Percentiles rank a stretch among this genome's conserved stretches.
These are phyloP conservation scores for Ustilago lituana DNA, from an alignment of 1,284 basidiomycete species.

Conservation along the genomic window DNA sequence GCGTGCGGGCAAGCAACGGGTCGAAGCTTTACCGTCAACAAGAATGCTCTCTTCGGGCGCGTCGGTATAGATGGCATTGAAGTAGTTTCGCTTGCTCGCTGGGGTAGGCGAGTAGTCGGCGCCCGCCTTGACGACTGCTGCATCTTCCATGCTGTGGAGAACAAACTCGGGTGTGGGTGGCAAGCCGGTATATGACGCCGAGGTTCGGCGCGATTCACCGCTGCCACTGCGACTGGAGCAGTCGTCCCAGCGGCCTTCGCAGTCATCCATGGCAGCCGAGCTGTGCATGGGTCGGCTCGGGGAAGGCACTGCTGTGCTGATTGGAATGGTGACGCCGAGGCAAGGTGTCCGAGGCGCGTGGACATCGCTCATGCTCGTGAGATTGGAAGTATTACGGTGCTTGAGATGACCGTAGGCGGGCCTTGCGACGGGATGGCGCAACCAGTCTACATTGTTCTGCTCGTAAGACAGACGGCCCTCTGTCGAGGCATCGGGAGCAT, in stretches of 20 bases:
- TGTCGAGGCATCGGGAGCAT: conserved; percentile 22
- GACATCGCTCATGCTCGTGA: conserved; percentile 41
- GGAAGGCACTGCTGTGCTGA: conserved; percentile 12
- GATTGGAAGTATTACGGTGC: conserved; percentile 16
- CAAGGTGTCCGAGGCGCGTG: conserved; percentile 15
- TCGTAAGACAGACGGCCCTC: conserved; percentile 20
- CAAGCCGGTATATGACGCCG: conserved; percentile 55
- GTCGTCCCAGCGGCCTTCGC: conserved; percentile 39
- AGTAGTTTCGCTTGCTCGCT: conserved; percentile 19
- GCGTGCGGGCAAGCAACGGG: conserved; percentile 20
- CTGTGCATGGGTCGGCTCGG: conserved; percentile 15
- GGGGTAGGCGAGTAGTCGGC: conserved; percentile 33
- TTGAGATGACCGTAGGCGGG: conserved; percentile 14
- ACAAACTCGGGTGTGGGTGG: conserved; percentile 54
- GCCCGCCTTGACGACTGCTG: background rate
- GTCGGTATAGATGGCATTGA: conserved; percentile 7
- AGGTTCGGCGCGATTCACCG: conserved; percentile 47
- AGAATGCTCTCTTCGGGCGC: conserved; percentile 9
- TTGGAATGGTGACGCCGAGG: conserved; percentile 25
- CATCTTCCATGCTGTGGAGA: conserved; percentile 35
- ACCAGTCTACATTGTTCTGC: conserved; percentile 35
- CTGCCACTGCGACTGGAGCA: conserved; percentile 51
- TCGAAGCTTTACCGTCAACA: conserved; percentile 20
- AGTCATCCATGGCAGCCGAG: conserved; percentile 32
- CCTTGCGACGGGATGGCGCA: conserved; percentile 18